Evolutionary conservation across 305 asterid genomes (phyloP).

Genomic region (Fraxinus floribunda): DNA sequence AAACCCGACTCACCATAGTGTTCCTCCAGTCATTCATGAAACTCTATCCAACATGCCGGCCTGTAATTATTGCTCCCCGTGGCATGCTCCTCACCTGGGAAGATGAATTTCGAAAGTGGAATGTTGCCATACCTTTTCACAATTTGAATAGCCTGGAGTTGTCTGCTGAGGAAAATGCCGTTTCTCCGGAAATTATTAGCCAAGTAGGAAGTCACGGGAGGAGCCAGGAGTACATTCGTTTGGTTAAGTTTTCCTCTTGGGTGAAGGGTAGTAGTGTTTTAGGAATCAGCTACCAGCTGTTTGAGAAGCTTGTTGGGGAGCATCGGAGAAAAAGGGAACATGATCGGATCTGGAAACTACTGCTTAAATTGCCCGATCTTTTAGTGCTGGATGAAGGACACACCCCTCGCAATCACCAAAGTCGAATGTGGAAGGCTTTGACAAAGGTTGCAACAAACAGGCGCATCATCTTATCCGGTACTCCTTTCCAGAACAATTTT

Average conservation of each 20-base stretch:
- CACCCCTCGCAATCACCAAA: conserved; percentile 35
- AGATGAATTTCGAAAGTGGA: conserved; percentile 30
- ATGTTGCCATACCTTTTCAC: conserved; percentile 29
- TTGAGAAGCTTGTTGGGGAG: conserved; percentile 24
- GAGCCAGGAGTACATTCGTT: neutral
- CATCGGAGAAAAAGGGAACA: neutral
- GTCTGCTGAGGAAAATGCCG: conserved; percentile 17
- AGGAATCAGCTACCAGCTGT: conserved; percentile 29
- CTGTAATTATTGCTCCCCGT: conserved; percentile 37
- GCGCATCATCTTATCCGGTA: conserved; percentile 39
- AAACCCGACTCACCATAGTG: conserved; percentile 30
- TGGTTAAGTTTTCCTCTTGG: conserved; percentile 36
- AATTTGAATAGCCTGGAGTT: conserved; percentile 24
- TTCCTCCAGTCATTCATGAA: conserved; percentile 33
- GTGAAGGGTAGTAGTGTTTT: conserved; percentile 22
- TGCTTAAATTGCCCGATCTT: conserved; percentile 27
- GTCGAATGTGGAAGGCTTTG: conserved; percentile 36
- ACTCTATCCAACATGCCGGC: conserved; percentile 23
- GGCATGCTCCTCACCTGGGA: conserved; percentile 43
- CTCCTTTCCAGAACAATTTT: conserved; percentile 40
- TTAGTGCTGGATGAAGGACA: conserved; percentile 45
- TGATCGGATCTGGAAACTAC: conserved; percentile 19
- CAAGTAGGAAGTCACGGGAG: neutral
- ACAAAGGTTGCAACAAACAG: conserved; percentile 27
- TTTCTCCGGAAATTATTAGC: neutral